Evolutionary conservation across 2,329 filamentous ascomycete genomes (phyloP), one percentile per base, ranked within the genome.

Genomic region (Triangularia verruculosa): DNA sequence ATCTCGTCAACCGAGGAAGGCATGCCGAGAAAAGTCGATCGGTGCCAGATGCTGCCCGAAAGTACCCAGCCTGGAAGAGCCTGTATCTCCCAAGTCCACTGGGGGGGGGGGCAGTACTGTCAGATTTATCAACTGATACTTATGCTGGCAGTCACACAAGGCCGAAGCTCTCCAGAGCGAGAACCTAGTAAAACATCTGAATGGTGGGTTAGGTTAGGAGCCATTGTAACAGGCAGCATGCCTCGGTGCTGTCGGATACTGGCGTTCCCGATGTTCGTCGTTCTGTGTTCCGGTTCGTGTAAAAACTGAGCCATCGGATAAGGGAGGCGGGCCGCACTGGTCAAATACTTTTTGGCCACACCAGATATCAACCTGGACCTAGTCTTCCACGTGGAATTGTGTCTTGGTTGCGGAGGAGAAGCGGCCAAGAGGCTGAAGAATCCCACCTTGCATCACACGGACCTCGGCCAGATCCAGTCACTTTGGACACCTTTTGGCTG

Each of bases 241-340:
- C 11, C 15, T 39, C 32, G 5, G 56, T 58, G 39, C 15, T 25
- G 39, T 62, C 61, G 61, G 64, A 47, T 58, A 55, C 24, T 43
- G 64, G 27, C 28, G 25, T 20, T 22, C 47, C 57, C 39, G 30
- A 53, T 34, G 25, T 25, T 25, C 15, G 13, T 20, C 53, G 27
- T 24, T 57, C 59, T 59, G 59, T 32, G 20, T 56, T 62, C 59
- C 27, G 55, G 59, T 59, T 27, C 55, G 55, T 61, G 59, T 30
- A 43, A 63, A 64, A 61, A 56, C 27, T 57, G 39, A 39, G 51
- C 13, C 28, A 30, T 64, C 66, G 65, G 66, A 60, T 57, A 57
- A 61, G 55, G 63, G 43, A 30, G 52, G 60, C 65, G 65, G 65
- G 64, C 61, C 64, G 61, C 43, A 34, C 55, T 64, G 61, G 13